These are phyloP conservation scores for Mycena metata DNA, from an alignment of 768 basidiomycete genomes.

Conservation along the genomic window DNA sequence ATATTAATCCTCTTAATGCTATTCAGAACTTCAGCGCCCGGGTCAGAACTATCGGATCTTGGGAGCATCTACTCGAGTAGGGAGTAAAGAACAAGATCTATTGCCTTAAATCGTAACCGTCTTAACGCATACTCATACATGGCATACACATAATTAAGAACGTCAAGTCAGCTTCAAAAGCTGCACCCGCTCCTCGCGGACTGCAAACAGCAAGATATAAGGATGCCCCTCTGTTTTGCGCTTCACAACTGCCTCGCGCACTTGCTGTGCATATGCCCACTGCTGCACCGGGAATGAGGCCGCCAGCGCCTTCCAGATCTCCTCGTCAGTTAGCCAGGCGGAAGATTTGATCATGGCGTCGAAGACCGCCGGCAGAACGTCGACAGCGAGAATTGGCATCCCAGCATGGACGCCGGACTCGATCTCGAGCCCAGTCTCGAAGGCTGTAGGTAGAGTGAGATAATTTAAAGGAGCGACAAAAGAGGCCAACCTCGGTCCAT, in stretches of 20 bases:
- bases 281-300: conserved; percentile 69
- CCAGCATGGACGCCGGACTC: conserved; percentile 70
- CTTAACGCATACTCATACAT: too few species aligned
- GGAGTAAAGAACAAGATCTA: too few species aligned
- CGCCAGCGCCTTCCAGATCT: conserved; percentile 75
- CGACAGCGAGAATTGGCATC: conserved; percentile 79
- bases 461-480: not conserved
- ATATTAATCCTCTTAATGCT: too few species aligned
- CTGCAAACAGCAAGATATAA: conserved; percentile 75
- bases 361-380: conserved; percentile 72
- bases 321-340: conserved; percentile 81
- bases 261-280: conserved; percentile 72
- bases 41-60: too few species aligned
- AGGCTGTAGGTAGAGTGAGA: conserved; percentile 59
- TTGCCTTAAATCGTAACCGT: too few species aligned
- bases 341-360: conserved; percentile 70
- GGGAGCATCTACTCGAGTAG: too few species aligned
- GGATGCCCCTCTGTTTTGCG: conserved; percentile 73
- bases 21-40: too few species aligned
- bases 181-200: conserved; percentile 78
- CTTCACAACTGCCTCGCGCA: conserved; percentile 76
- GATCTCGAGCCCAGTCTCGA: conserved; percentile 70
- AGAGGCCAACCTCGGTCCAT: conserved; percentile 70
- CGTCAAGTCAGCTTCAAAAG: conserved; percentile 59
- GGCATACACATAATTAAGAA: not conserved